These are phyloP conservation scores for Fusarium coffeatum DNA, from an alignment of 2,329 filamentous ascomycete genomes.

Conservation along the genomic window DNA sequence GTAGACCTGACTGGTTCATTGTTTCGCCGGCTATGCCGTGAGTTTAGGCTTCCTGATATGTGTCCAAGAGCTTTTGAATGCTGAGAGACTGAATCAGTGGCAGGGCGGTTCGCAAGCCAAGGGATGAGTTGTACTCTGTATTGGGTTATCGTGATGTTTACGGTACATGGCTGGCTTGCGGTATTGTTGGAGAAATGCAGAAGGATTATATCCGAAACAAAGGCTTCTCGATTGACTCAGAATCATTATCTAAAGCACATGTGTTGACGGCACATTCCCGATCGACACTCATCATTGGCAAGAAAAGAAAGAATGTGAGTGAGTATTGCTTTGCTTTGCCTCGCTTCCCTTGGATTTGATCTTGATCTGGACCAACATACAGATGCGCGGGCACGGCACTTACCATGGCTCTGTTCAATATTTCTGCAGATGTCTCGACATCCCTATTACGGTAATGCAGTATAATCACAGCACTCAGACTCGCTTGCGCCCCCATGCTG, in stretches of 20 bases:
- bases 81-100: slow-evolving; percentile 8
- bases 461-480: slow-evolving; percentile 21
- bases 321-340: neutral
- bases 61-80: slow-evolving; percentile 7
- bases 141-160: slow-evolving; percentile 5
- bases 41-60: slow-evolving; percentile 23
- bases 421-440: neutral
- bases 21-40: slow-evolving; percentile 4
- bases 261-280: neutral
- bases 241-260: slow-evolving; percentile 2
- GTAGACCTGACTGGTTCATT: neutral
- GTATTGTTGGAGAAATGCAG: slow-evolving; percentile 28
- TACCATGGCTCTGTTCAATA: neutral
- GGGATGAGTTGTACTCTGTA: slow-evolving; percentile 24
- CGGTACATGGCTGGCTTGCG: slow-evolving; percentile 12
- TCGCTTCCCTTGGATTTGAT: slow-evolving; percentile 1
- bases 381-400: slow-evolving; percentile 16
- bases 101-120: slow-evolving; percentile 14
- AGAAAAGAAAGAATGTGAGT: neutral
- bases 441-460: slow-evolving; percentile 4
- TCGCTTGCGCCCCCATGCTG: slow-evolving; percentile 34
- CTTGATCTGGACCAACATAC: slow-evolving; percentile 13
- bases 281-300: neutral
- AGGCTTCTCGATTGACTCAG: slow-evolving; percentile 14
- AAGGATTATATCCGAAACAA: slow-evolving; percentile 19